Evolutionary conservation across 148 eudicot genomes (phyloP).

Genomic region (Chenopodium berlandieri): DNA sequence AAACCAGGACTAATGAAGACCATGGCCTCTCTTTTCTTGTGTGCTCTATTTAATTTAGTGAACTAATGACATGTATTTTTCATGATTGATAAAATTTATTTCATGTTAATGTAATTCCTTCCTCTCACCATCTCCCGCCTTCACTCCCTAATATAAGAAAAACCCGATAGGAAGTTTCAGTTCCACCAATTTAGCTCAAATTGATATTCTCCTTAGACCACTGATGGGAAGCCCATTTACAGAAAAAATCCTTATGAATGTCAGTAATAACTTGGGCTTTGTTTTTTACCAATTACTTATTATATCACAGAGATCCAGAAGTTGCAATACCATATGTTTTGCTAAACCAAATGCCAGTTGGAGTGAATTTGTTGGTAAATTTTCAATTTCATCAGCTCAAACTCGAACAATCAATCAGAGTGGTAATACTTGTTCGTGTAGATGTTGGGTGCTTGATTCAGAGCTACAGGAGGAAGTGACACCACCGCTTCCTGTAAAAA

Average conservation of each 20-base stretch:
- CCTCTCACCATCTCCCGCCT: not conserved
- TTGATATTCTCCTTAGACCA: not conserved
- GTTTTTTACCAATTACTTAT: not conserved
- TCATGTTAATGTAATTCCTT: not conserved
- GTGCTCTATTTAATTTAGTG: too few species aligned
- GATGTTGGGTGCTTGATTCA: constrained; percentile 6
- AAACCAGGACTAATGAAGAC: too few species aligned
- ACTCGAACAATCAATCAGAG: not conserved
- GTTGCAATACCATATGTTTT: not conserved
- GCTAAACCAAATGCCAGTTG: not conserved
- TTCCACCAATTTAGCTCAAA: not conserved
- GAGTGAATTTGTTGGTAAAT: constrained; percentile 4
- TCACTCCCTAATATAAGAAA: not conserved
- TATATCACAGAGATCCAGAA: constrained; percentile 7
- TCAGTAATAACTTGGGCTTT: not conserved
- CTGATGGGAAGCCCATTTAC: not conserved
- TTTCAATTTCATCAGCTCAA: constrained; percentile 13
- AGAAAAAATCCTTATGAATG: not conserved
- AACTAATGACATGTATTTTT: not conserved
- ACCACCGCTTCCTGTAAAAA: constrained; percentile 39
- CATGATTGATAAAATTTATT: not conserved
- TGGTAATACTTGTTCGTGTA: constrained; percentile 5
- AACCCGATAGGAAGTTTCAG: not conserved
- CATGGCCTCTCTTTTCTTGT: not conserved
- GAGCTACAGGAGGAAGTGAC: constrained; percentile 1